Conservation (phyloP, 2,329 filamentous ascomycete species). For the Talaromyces islandicus region DNA sequence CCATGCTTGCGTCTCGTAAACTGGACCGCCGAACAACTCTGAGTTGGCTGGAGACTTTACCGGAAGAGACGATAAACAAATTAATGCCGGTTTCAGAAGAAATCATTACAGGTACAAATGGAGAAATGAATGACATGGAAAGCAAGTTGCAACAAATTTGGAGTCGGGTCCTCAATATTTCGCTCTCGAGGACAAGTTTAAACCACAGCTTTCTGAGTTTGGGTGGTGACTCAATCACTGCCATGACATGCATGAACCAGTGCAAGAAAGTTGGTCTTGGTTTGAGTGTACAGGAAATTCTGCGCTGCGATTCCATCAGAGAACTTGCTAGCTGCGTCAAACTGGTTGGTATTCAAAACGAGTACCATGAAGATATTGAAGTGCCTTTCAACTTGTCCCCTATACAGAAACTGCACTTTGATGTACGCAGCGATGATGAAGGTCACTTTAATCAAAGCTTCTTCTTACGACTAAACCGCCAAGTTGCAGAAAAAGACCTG, state of each 20-base stretch:
- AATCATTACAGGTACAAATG: constrained; percentile 1
- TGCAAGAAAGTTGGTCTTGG: constrained; percentile 42
- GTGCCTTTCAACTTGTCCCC: constrained; percentile 29
- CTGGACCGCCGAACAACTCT: constrained; percentile 6
- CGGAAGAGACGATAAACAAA: constrained; percentile 18
- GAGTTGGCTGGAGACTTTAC: constrained; percentile 13
- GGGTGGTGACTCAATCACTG: constrained; percentile 46
- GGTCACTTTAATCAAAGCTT: constrained; percentile 37
- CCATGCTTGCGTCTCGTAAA: constrained; percentile 8
- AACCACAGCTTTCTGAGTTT: constrained; percentile 38
- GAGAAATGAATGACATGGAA: constrained; percentile 22
- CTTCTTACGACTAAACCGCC: constrained; percentile 23
- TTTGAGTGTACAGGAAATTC: constrained; percentile 43
- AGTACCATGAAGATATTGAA: constrained; percentile 29
- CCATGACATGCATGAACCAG: constrained; percentile 44
- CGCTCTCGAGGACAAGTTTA: constrained; percentile 24
- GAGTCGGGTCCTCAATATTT: constrained; percentile 35
- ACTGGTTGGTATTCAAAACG: constrained; percentile 22
- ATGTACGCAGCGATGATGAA: constrained; percentile 24
- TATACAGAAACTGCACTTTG: constrained; percentile 34
- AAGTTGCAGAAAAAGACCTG: constrained; percentile 19
- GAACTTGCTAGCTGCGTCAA: constrained; percentile 28
- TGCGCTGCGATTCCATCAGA: constrained; percentile 42
- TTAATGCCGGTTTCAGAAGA: constrained; percentile 32
- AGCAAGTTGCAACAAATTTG: constrained; percentile 27